Base-by-base conservation (phyloP, 495 filamentous ascomycete species). In the Letharia columbiana region DNA sequence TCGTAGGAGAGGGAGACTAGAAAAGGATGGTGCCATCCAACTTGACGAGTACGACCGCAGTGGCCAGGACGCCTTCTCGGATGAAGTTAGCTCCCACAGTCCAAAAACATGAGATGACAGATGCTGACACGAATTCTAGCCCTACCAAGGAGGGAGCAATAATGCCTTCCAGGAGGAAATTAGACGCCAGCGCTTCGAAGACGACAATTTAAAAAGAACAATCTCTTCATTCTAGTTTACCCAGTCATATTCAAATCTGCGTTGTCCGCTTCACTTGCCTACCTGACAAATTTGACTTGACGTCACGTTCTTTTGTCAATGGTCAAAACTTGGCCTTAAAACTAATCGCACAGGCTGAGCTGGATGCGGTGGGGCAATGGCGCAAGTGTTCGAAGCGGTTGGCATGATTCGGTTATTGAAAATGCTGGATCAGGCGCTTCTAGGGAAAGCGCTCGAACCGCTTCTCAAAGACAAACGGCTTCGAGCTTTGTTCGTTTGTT, bases 91-190 rank as follows among this genome's bases (percentile, higher is more conserved):
- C 8, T 57, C 7, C 54, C 33, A 57, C 5, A 10, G 12, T 18
- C 6, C 8, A 20, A 37, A 28, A 37, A 10, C 17, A 57, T 8
- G 1, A 1, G 50, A 54, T 35, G 31, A 35, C 31, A 20, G 54
- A 37, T 57, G 54, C 54, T 37, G 17, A 57, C 17, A 20, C 54
- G 33, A 57, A 57, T 1, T 35, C 33, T 57, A 57, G 52, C 68
- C 68, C 15, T 54, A 65, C 39, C 64, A 60, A 33, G 68, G 68
- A 49, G 68, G 68, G 18, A 68, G 47, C 28, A 66, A 63, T 13
- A 70, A 70, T 41, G 68, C 66, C 28, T 70, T 70, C 35, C 50
- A 52, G 54, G 68, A 70, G 42, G 68, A 70, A 44, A 61, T 70
- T n/a, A 66, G 61, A 13, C 61, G 59, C 39, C 68, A 70, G 62